Percentiles rank a stretch among this genome's conserved stretches.
Evolutionary conservation across 768 basidiomycete genomes (phyloP).

Genomic region (Boletus vermiculosoides): DNA sequence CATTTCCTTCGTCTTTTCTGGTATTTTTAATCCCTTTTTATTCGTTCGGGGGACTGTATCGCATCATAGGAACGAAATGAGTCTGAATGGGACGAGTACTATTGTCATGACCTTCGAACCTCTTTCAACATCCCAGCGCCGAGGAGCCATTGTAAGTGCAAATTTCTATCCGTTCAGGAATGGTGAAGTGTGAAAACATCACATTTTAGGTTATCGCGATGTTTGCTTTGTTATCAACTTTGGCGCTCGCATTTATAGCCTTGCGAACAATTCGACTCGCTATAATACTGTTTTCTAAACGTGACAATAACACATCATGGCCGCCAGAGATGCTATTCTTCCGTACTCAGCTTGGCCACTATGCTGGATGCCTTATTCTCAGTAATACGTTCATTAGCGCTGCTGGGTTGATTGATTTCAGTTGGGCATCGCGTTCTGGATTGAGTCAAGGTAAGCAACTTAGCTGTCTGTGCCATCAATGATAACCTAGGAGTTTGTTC

Average conservation of each 20-base stretch:
- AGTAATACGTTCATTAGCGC: constrained; percentile 53
- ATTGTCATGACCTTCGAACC: constrained; percentile 3
- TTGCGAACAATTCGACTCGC: constrained; percentile 50
- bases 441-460: constrained; percentile 46
- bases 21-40: neutral
- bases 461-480: neutral
- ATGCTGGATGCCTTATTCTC: constrained; percentile 60
- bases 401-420: constrained; percentile 53
- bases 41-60: neutral
- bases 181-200: neutral
- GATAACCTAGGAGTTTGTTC: constrained; percentile 4
- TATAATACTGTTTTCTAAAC: constrained; percentile 33
- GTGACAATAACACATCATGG: constrained; percentile 28
- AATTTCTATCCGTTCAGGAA: neutral
- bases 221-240: constrained; percentile 53
- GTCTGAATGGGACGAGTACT: constrained; percentile 2
- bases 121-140: constrained; percentile 13
- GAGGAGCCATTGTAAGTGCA: constrained; percentile 23
- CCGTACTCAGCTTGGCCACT: constrained; percentile 67
- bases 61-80: constrained; percentile 1
- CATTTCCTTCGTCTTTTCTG: constrained; percentile 1
- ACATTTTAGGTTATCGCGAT: constrained; percentile 41
- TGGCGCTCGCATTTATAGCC: constrained; percentile 51
- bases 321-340: constrained; percentile 58
- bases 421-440: constrained; percentile 46